Conservation (phyloP, 306 rosid species). For the Morella rubra region DNA sequence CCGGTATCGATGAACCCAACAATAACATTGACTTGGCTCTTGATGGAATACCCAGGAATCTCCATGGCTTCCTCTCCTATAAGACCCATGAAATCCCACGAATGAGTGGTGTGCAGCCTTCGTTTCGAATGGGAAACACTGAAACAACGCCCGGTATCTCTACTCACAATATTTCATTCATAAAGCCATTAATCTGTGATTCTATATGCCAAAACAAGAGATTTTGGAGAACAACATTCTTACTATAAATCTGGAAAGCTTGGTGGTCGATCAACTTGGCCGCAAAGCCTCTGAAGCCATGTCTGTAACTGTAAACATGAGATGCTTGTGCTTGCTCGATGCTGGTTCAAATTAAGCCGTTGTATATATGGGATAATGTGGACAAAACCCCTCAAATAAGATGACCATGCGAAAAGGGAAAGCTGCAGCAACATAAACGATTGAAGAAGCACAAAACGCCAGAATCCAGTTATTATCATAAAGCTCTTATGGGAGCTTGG, state of each 20-base stretch:
- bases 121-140: constrained; percentile 70
- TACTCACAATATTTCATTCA: constrained; percentile 38
- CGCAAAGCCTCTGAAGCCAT: constrained; percentile 80
- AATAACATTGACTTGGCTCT: constrained; percentile 63
- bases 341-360: constrained; percentile 38
- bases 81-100: constrained; percentile 86
- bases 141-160: constrained; percentile 73
- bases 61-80: constrained; percentile 49
- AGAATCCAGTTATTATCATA: no score
- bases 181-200: constrained; percentile 9
- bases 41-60: constrained; percentile 46
- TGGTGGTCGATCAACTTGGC: constrained; percentile 65
- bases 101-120: constrained; percentile 73
- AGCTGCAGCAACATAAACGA: neutral
- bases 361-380: neutral
- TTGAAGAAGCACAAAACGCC: neutral
- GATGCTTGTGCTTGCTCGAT: constrained; percentile 60
- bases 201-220: neutral
- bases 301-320: constrained; percentile 64
- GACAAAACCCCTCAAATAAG: neutral
- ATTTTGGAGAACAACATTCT: constrained; percentile 8
- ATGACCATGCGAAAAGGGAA: constrained; percentile 1
- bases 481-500: no score
- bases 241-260: constrained; percentile 65
- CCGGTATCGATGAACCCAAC: constrained; percentile 81